phyloP scores from a whole-genome alignment of 257 asterid species.

The Solanum rostratum region DNA sequence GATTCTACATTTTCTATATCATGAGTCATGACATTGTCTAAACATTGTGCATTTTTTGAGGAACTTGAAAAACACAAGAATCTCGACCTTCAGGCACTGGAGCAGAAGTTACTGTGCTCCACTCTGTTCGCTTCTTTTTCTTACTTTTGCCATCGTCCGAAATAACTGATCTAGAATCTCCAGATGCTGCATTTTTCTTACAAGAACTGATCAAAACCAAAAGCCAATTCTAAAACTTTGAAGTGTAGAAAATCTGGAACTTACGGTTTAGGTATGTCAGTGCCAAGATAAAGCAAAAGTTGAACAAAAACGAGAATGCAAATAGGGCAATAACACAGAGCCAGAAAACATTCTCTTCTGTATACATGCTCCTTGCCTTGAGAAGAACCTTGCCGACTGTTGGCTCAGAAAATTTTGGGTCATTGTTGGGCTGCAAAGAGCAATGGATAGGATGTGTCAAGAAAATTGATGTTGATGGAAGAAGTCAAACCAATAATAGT shows the following conservation, averaged over 20 bases:
- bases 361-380: conserved; percentile 72
- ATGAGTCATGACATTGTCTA: background rate
- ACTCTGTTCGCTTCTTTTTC: conserved; percentile 12
- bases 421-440: conserved; percentile 46
- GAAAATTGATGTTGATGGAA: background rate
- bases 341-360: conserved; percentile 82
- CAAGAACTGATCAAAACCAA: conserved; percentile 11
- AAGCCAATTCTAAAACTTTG: background rate
- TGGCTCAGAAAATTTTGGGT: conserved; percentile 35
- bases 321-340: conserved; percentile 66
- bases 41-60: background rate
- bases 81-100: conserved; percentile 32
- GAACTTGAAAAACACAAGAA: background rate
- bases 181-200: conserved; percentile 43
- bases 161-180: conserved; percentile 48
- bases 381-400: conserved; percentile 94
- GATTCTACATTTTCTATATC: background rate
- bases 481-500: background rate
- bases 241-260: background rate
- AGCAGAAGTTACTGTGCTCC: conserved; percentile 24
- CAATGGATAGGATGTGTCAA: background rate
- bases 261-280: conserved; percentile 69
- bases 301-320: conserved; percentile 76
- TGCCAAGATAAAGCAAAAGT: conserved; percentile 55
- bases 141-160: conserved; percentile 29